These are phyloP conservation scores for Candolleomyces efflorescens DNA, from an alignment of 768 basidiomycete species.

Conservation along the genomic window DNA sequence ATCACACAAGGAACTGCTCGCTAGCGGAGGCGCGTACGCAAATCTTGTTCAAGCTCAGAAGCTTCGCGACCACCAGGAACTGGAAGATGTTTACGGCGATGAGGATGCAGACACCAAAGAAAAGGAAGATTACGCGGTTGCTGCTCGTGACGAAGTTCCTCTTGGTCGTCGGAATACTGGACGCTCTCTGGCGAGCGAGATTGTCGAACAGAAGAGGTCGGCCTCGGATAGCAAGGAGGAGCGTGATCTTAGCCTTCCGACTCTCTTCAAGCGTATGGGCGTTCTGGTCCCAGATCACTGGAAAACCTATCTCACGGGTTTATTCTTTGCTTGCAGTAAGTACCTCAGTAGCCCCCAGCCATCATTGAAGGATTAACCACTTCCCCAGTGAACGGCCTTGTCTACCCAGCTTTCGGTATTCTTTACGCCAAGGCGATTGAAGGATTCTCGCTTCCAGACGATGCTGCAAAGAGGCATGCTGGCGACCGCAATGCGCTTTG, in stretches of 20 bases:
- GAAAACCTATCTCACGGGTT: conserved; percentile 48
- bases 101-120: conserved; percentile 35
- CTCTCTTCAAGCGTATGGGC: conserved; percentile 61
- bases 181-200: conserved; percentile 50
- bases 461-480: conserved; percentile 33
- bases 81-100: not conserved
- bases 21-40: conserved; percentile 53
- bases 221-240: conserved; percentile 23
- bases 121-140: conserved; percentile 11
- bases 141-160: conserved; percentile 38
- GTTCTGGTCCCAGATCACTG: conserved; percentile 50
- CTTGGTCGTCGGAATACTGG: conserved; percentile 45
- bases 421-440: conserved; percentile 50
- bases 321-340: conserved; percentile 37
- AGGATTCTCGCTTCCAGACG: conserved; percentile 36
- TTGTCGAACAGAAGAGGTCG: conserved; percentile 35
- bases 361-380: too few species aligned
- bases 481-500: conserved; percentile 62
- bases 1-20: conserved; percentile 60
- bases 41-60: conserved; percentile 66
- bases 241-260: conserved; percentile 35
- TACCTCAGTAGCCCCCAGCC: too few species aligned
- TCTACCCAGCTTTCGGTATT: conserved; percentile 59
- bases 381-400: conserved; percentile 39
- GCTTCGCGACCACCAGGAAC: conserved; percentile 2